These are phyloP conservation scores for Neonectria sp. DNA, from an alignment of 2,329 filamentous ascomycete species.

Conservation along the genomic window DNA sequence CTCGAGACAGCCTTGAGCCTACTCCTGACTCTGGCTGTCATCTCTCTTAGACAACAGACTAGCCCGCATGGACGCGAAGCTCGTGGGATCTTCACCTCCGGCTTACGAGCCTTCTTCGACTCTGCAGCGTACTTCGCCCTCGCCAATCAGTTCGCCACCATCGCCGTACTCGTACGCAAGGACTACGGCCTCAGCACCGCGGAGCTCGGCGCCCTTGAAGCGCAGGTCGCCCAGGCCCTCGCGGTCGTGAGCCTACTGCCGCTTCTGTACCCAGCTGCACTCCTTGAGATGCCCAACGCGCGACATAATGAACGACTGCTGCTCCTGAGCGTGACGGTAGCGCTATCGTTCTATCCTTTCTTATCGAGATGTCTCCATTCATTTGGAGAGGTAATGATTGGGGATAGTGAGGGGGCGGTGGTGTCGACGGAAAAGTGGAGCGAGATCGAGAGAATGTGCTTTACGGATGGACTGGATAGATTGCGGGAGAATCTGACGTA, in stretches of 20 bases:
- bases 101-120: slow-evolving; percentile 34
- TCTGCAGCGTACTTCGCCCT: slow-evolving; percentile 43
- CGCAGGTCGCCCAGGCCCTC: slow-evolving; percentile 38
- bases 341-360: slow-evolving; percentile 45
- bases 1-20: slow-evolving; percentile 24
- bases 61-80: background rate
- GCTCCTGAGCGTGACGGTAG: slow-evolving; percentile 25
- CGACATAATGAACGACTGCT: slow-evolving; percentile 30
- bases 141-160: slow-evolving; percentile 39
- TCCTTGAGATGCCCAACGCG: slow-evolving; percentile 28
- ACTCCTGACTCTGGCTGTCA: background rate
- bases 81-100: slow-evolving; percentile 11
- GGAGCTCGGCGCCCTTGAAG: slow-evolving; percentile 43
- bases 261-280: slow-evolving; percentile 38
- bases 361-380: slow-evolving; percentile 43
- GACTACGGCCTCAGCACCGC: slow-evolving; percentile 42
- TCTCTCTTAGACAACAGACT: background rate
- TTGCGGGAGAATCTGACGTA: slow-evolving; percentile 10
- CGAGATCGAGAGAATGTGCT: slow-evolving; percentile 31
- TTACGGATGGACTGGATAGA: slow-evolving; percentile 8
- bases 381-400: slow-evolving; percentile 34
- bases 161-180: slow-evolving; percentile 40
- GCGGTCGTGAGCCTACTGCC: slow-evolving; percentile 44
- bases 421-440: slow-evolving; percentile 25
- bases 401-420: slow-evolving; percentile 23